These are phyloP conservation scores for Phytophthora vignae DNA, from an alignment of 352 stramenopile genomes.

Conservation along the genomic window DNA sequence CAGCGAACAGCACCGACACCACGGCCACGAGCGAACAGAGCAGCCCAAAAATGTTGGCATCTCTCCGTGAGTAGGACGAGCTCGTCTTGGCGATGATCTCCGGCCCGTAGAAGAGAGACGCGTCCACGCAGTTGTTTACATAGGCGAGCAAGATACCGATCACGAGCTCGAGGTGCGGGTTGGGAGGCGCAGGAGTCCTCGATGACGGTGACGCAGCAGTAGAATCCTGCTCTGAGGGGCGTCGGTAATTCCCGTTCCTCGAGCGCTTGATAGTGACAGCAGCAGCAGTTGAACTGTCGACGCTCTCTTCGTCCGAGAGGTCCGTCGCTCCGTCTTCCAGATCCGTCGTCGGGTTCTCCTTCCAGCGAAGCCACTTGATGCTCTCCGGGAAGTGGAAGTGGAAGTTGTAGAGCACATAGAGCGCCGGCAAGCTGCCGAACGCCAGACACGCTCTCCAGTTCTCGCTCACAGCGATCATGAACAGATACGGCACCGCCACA, in stretches of 20 bases:
- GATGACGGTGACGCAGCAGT: slow-evolving; percentile 14
- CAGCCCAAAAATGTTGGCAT: slow-evolving; percentile 85
- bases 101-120: slow-evolving; percentile 89
- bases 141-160: slow-evolving; percentile 85
- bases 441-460: slow-evolving; percentile 83
- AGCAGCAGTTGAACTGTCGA: slow-evolving; percentile 22
- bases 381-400: slow-evolving; percentile 79
- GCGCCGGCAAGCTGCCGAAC: slow-evolving; percentile 71
- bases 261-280: slow-evolving; percentile 22
- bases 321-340: slow-evolving; percentile 57
- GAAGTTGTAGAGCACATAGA: slow-evolving; percentile 85
- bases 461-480: slow-evolving; percentile 80
- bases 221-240: slow-evolving; percentile 19
- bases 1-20: slow-evolving; percentile 72
- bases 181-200: slow-evolving; percentile 4
- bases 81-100: slow-evolving; percentile 84
- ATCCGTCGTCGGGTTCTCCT: slow-evolving; percentile 55
- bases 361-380: slow-evolving; percentile 80
- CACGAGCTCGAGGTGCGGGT: slow-evolving; percentile 67
- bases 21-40: slow-evolving; percentile 74
- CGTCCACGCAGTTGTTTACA: slow-evolving; percentile 90
- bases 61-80: slow-evolving; percentile 55
- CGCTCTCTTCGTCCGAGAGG: slow-evolving; percentile 40
- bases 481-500: slow-evolving; percentile 78
- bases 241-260: slow-evolving; percentile 32